Conservation (phyloP, 208 protist genomes). For the Tritrichomonas musculus region DNA sequence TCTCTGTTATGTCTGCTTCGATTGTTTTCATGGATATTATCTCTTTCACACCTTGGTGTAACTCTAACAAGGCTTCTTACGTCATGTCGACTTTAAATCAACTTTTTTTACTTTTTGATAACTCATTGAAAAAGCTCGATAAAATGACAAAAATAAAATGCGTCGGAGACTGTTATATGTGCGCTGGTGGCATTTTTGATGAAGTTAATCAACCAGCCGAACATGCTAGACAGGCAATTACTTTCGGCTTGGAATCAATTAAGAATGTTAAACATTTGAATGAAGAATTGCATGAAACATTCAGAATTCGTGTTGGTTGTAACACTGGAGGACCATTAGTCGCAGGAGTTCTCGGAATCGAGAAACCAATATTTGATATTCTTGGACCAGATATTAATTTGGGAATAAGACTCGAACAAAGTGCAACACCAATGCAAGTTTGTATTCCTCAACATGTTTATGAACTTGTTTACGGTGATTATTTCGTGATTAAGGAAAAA, state of each 20-base stretch:
- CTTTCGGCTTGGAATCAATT: not conserved
- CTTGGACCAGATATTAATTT: not conserved
- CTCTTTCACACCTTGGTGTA: constrained; percentile 16
- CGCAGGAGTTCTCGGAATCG: constrained; percentile 19
- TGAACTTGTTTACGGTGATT: not conserved
- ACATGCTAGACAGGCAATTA: constrained; percentile 26
- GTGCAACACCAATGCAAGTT: constrained; percentile 18
- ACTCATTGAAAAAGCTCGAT: not conserved
- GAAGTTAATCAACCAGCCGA: constrained; percentile 1
- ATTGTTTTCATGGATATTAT: constrained; percentile 27
- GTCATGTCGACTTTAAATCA: not conserved
- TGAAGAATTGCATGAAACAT: not conserved
- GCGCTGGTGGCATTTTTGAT: constrained; percentile 21
- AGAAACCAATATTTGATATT: constrained; percentile 26
- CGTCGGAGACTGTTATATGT: constrained; percentile 27
- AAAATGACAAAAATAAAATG: constrained; percentile 21
- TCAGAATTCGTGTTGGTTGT: not conserved
- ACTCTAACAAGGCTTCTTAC: not conserved
- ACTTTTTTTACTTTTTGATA: not conserved
- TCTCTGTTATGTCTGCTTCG: not conserved
- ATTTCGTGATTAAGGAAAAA: not conserved
- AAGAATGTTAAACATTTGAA: not conserved
- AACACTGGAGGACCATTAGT: constrained; percentile 8
- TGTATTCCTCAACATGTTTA: not conserved
- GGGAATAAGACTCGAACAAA: not conserved